Evolutionary conservation across 176 grass and related monocot genomes (phyloP), one percentile per base, ranked within the genome.

Genomic region (Paspalum notatum): DNA sequence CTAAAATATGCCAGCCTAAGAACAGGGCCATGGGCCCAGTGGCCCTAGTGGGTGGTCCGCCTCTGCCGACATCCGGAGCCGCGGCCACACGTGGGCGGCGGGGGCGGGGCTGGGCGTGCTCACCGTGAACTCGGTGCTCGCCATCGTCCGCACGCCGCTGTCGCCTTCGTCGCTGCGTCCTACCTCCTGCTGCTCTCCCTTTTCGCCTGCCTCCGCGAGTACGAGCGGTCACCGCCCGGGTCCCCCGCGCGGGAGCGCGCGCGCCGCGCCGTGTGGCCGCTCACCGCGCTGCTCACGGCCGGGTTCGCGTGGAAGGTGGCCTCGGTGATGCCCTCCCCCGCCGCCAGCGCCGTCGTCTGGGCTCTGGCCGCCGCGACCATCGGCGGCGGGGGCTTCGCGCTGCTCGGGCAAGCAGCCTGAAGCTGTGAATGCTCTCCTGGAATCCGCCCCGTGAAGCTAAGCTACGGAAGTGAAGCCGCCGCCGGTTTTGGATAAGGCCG

Each of bases 71-170:
- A 32, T 2, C 32, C 32, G 32, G 32, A 32, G 3, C 32, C 32
- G 32, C 32, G 32, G 32, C 32, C 32, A 32, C 44, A 46, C 44
- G 8, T 46, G 16, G 7, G 56, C 74, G 52, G 43, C 43, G 10
- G 50, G 27, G 24, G 66, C 66, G 0, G 71, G 18, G 3, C 22
- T 69, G 2, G 44, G 9, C 5, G 21, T 79, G 4, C 83, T 79
- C 18, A 64, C 75, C 7, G 13, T 78, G 37, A 85, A 79, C 66
- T 78, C 66, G 0, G 57, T 2, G 14, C 17, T 68, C 14, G 75
- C 83, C 44, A 16, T 79, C 27, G 53, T 79, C 57, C 75, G 83
- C 65, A 52, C 9, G 68, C 3, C 9, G 14, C 61, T 0, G 48
- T 68, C 17, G 26, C 16, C 54, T 85, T 85, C 75, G 75, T 72